A percentile compares a stretch with the other conserved stretches of the same genome.
Conservation (phyloP, 768 basidiomycete genomes). For the Lactarius trivialis region DNA sequence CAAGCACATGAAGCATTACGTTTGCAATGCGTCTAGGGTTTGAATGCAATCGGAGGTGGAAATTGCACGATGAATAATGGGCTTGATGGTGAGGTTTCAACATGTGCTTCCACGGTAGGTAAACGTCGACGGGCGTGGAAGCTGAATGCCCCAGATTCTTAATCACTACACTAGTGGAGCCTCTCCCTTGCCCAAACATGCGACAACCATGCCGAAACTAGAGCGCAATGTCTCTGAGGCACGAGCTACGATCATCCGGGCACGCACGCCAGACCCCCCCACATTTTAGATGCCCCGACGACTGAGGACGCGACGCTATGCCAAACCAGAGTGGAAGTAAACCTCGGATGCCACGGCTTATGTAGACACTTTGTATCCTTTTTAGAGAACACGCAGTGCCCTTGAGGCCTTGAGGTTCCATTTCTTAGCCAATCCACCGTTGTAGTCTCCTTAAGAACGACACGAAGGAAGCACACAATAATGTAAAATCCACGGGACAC, state of each 20-base stretch:
- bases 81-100: constrained; percentile 17
- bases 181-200: constrained; percentile 2
- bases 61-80: constrained; percentile 16
- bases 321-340: neutral
- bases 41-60: constrained; percentile 20
- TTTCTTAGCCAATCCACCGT: constrained; percentile 5
- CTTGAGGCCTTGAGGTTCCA: constrained; percentile 12
- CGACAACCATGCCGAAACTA: constrained; percentile 8
- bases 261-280: neutral
- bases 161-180: constrained; percentile 2
- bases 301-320: neutral
- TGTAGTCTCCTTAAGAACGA: neutral
- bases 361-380: neutral
- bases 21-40: constrained; percentile 18
- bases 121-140: constrained; percentile 1
- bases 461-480: constrained; percentile 9
- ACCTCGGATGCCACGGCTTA: constrained; percentile 10
- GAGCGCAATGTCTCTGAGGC: constrained; percentile 2
- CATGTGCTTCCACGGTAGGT: constrained; percentile 13
- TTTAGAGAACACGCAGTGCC: neutral
- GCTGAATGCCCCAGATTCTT: neutral
- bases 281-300: neutral
- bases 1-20: constrained; percentile 22
- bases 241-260: constrained; percentile 1
- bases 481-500: constrained; percentile 15